These are phyloP conservation scores for Juglanconis juglandina DNA, from an alignment of 2,329 filamentous ascomycete species.

Conservation along the genomic window DNA sequence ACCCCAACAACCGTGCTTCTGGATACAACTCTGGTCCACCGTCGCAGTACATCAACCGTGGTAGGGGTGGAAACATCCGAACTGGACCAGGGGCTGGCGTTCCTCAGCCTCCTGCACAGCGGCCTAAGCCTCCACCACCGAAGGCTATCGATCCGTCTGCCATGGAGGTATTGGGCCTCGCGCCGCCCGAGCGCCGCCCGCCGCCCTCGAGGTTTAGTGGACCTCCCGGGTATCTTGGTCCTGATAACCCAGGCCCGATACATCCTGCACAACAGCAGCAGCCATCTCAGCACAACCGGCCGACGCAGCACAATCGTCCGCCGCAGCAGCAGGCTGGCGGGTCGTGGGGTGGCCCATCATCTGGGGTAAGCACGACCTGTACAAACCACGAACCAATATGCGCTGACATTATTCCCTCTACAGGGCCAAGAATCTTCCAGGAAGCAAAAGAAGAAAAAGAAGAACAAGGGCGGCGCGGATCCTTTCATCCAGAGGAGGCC, in stretches of 20 bases:
- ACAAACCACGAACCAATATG: too few species aligned
- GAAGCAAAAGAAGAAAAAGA: slow-evolving; percentile 10
- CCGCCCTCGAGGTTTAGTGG: slow-evolving; percentile 19
- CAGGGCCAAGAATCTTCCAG: background rate
- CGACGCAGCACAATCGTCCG: background rate
- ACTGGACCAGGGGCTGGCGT: slow-evolving; percentile 18
- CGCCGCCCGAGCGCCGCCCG: slow-evolving; percentile 42
- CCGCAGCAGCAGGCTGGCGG: background rate
- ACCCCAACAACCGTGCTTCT: background rate
- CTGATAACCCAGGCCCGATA: background rate
- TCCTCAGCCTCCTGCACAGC: background rate
- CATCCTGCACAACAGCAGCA: slow-evolving; percentile 2
- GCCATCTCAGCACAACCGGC: slow-evolving; percentile 1
- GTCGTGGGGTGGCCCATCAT: background rate
- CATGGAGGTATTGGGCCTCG: slow-evolving; percentile 49
- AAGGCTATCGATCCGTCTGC: slow-evolving; percentile 45
- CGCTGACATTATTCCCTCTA: background rate
- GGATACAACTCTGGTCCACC: background rate
- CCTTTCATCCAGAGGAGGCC: slow-evolving; percentile 42
- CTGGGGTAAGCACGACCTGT: background rate
- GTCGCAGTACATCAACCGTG: background rate
- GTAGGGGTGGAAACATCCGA: background rate
- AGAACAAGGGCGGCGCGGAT: slow-evolving; percentile 38
- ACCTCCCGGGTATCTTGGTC: background rate
- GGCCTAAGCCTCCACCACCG: slow-evolving; percentile 19